Percentiles rank a stretch among this genome's conserved stretches.
Conservation (phyloP, 169 alveolate species). For the Plasmodium vinckei region DNA sequence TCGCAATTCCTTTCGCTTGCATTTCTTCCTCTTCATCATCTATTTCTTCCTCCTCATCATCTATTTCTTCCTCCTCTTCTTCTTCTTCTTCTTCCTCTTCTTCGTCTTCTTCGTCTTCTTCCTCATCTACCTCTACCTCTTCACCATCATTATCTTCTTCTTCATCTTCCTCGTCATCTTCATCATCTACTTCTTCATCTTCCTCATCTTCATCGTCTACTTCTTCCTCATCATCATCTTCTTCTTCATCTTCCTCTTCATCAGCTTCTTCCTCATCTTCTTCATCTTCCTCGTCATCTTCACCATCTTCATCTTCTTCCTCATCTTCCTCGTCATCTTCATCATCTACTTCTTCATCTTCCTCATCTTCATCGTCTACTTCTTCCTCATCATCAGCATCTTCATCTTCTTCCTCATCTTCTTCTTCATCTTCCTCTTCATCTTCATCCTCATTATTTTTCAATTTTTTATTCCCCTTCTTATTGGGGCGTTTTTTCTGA, state of each 20-base stretch:
- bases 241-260: background rate
- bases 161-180: slow-evolving; percentile 29
- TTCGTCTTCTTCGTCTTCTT: background rate
- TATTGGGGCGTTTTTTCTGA: slow-evolving; percentile 30
- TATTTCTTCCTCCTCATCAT: slow-evolving; percentile 6
- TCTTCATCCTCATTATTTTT: slow-evolving; percentile 1
- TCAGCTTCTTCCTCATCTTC: background rate
- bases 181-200: background rate
- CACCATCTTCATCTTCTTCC: background rate
- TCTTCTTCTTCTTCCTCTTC: background rate
- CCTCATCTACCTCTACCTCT: background rate
- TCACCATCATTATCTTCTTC: slow-evolving; percentile 16
- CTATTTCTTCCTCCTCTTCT: slow-evolving; percentile 1
- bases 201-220: background rate
- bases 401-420: background rate
- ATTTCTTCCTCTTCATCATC: background rate
- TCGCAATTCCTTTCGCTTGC: slow-evolving; percentile 16
- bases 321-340: background rate
- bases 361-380: background rate
- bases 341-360: background rate
- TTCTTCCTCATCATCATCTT: background rate
- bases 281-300: background rate
- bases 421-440: background rate
- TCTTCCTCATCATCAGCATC: background rate
- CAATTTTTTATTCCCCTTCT: slow-evolving; percentile 7